Conservation (phyloP, 2,329 filamentous ascomycete genomes). For the Monosporascus sp. region DNA sequence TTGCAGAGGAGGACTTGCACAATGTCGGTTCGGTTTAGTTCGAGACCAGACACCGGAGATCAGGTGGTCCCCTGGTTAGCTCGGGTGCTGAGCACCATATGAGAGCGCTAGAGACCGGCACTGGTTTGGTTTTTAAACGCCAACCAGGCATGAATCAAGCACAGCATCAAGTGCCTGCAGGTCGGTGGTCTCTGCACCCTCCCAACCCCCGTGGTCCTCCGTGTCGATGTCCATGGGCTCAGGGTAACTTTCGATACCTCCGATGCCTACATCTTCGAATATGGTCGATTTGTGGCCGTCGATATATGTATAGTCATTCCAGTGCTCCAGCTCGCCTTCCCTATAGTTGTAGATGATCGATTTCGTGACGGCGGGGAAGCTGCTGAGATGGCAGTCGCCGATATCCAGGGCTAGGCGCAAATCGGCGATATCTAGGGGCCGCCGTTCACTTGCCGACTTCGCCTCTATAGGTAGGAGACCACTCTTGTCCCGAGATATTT, state of each 20-base stretch:
- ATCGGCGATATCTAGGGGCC: conserved; percentile 72
- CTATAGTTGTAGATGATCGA: conserved; percentile 66
- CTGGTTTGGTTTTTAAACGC: conserved; percentile 28
- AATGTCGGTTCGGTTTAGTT: no score
- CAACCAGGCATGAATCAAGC: conserved; percentile 52
- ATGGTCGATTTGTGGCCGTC: conserved; percentile 30
- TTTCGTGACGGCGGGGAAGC: conserved; percentile 71
- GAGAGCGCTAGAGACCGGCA: not conserved
- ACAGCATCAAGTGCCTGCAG: conserved; percentile 49
- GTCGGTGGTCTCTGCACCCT: conserved; percentile 51
- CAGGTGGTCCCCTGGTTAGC: no score
- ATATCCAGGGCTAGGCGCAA: conserved; percentile 71
- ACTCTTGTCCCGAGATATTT: conserved; percentile 67
- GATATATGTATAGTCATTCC: conserved; percentile 54
- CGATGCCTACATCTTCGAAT: conserved; percentile 26
- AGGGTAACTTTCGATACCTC: conserved; percentile 33
- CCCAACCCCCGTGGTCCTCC: conserved; percentile 50
- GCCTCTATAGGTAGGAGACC: conserved; percentile 78
- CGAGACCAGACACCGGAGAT: no score
- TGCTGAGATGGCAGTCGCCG: conserved; percentile 68
- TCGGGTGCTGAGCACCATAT: not conserved
- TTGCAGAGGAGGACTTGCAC: no score
- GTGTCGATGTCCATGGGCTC: conserved; percentile 58
- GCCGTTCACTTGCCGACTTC: conserved; percentile 66
- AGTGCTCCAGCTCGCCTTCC: conserved; percentile 70